These are phyloP conservation scores for Erysiphe pulchra DNA, from an alignment of 2,329 filamentous ascomycete species.

Conservation along the genomic window DNA sequence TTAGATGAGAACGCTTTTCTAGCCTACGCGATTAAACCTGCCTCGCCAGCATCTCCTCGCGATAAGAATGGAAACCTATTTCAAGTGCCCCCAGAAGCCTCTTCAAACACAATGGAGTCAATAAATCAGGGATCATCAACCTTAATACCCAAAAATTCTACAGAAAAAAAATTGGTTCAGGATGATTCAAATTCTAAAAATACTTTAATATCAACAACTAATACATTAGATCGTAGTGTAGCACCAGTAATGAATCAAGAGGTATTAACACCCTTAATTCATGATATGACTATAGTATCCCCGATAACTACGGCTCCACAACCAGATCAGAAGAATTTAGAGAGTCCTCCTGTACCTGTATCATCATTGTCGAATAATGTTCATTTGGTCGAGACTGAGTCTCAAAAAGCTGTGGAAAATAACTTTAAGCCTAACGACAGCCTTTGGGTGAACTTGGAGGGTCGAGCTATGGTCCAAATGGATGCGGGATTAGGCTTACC, in stretches of 20 bases:
- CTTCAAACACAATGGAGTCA: neutral
- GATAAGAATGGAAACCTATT: neutral
- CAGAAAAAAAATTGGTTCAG: neutral
- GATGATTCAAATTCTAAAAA: neutral
- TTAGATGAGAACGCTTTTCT: neutral
- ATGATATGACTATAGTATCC: neutral
- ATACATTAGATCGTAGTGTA: neutral
- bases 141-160: neutral
- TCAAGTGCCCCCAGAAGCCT: neutral
- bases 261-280: neutral
- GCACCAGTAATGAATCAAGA: neutral
- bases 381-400: neutral
- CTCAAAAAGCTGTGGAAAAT: neutral
- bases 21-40: constrained; percentile 23
- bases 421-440: too few species aligned
- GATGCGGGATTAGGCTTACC: neutral
- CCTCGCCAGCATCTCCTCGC: constrained; percentile 5
- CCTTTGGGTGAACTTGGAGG: neutral
- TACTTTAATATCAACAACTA: neutral
- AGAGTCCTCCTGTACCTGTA: neutral
- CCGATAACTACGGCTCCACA: neutral
- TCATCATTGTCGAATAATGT: neutral
- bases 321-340: neutral
- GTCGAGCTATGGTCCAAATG: neutral
- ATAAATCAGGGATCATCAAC: neutral